Evolutionary conservation across 2,329 filamentous ascomycete species (phyloP), one percentile per base, ranked within the genome.

Genomic region (Exserohilum turcica): DNA sequence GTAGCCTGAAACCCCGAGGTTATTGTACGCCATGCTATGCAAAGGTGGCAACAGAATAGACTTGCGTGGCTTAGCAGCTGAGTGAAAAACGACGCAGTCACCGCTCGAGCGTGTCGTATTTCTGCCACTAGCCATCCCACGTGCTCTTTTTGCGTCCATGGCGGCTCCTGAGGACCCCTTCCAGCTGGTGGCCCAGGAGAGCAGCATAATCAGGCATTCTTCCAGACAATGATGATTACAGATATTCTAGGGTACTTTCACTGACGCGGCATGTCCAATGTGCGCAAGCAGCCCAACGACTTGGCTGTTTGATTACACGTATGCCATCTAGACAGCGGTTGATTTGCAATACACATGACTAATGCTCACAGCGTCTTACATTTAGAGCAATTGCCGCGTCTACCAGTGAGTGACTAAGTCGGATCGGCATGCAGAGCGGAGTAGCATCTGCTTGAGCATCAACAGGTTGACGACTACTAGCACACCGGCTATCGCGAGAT

Each of bases 401-500:
- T 40, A 33, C 12, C 7, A 10, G 29, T 12, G 6, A 10, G 29
- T 12, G 13, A 29, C 42, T 39, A 36, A 31, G n/a, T 27, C 21
- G 28, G n/a, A 19, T 9, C 6, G 19, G 31, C 18, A 32, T 18
- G 29, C 29, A 21, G 21, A 16, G 21, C n/a, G 27, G 24, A 31
- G 31, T 32, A 16, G 29, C 31, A 18, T 10, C 15, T 43, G 32
- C 44, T 43, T 42, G 27, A 32, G 31, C 28, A 43, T 33, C 32
- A 29, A 31, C 32, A 39, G 36, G 29, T 29, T 52, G 37, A 27
- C 15, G 37, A 27, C 15, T 32, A 18, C 38, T 54, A 37, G 31
- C 24, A 35, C 44, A 45, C 46, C 46, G 42, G 47, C 31, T 46
- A 42, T 46, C 46, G 36, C 31, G 28, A 46, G 52, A 54, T 35